Evolutionary conservation across 2,329 filamentous ascomycete genomes (phyloP), one percentile per base, ranked within the genome.

Genomic region (Thielaviopsis musarum): DNA sequence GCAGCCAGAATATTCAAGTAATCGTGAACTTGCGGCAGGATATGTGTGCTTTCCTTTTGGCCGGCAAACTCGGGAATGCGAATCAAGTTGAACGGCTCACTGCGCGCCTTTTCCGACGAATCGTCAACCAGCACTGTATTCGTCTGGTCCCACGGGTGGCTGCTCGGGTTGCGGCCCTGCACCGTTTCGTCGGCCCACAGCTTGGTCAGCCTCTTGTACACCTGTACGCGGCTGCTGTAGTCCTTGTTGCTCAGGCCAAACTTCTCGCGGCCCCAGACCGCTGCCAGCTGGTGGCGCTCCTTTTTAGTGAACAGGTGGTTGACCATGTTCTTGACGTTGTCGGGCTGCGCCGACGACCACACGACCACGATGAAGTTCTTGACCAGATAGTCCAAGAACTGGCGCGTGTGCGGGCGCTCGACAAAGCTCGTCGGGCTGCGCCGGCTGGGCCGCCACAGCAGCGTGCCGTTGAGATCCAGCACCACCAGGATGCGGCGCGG

Each of bases 101-200:
- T 84, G 26, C 81, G 77, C 0, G 85, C 91, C 74, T 97, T 98
- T 66, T 91, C 78, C 1, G 72, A 66, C 30, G 84, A 88, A 71
- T 97, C 93, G 65, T 98, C 93, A 48, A 97, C 82, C 26, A 98
- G 76, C 6, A 97, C 78, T 0, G 93, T 97, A 70, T 97, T 95
- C 56, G 77, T 77, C 71, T 95, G 90, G 65, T 83, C 79, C 86
- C 90, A 97, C 4, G 22, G 41, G 15, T 21, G 6, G 9, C 4
- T 19, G 15, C 66, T 68, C n/a, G 73, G 79, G 69, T 78, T 76
- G 38, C 73, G 71, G 7, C 63, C 66, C 60, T 67, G 69, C 22
- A 83, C 69, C 3, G 59, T 54, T 0, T 70, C 68, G 63, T 82
- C 71, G 13, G 66, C 66, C 93, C 93, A 98, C 0, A 96, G 71